phyloP scores from a whole-genome alignment of 208 protist species.

The Crithidia bombi region DNA sequence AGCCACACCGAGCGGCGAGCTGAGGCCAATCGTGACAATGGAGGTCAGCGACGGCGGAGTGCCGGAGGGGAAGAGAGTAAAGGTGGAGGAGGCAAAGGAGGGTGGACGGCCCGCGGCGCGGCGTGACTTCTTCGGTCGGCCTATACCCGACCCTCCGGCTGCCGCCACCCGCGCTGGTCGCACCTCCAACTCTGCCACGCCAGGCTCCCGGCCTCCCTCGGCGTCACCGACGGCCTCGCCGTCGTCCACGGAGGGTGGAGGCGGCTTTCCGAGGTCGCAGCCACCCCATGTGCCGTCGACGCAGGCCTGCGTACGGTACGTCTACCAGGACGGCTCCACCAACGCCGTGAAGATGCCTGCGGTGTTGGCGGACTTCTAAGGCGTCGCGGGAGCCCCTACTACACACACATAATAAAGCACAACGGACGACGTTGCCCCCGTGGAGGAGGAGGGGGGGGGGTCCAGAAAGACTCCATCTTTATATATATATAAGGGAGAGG shows the following conservation, averaged over 20 bases:
- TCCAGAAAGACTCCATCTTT: too few species aligned
- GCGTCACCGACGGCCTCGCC: conserved; percentile 6
- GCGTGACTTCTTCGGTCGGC: conserved; percentile 79
- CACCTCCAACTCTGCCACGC: background rate
- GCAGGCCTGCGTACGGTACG: conserved; percentile 46
- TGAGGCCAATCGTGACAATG: background rate
- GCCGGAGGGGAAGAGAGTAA: background rate
- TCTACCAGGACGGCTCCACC: conserved; percentile 81
- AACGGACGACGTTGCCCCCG: too few species aligned
- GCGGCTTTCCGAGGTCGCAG: conserved; percentile 11
- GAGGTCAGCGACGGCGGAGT: background rate
- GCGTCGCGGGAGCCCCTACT: background rate
- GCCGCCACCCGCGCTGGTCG: background rate
- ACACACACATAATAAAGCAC: too few species aligned
- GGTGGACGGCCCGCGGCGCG: conserved; percentile 13
- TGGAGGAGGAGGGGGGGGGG: too few species aligned
- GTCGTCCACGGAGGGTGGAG: background rate
- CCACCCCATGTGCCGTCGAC: conserved; percentile 6
- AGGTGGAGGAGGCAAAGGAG: background rate
- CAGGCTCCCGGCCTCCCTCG: background rate
- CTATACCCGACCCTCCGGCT: conserved; percentile 23
- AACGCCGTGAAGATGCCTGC: conserved; percentile 86
- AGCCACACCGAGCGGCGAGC: background rate
- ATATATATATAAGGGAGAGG: too few species aligned
- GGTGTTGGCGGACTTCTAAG: conserved; percentile 68